Evolutionary conservation across 495 filamentous ascomycete genomes (phyloP).

Genomic region (Neurospora sp.): DNA sequence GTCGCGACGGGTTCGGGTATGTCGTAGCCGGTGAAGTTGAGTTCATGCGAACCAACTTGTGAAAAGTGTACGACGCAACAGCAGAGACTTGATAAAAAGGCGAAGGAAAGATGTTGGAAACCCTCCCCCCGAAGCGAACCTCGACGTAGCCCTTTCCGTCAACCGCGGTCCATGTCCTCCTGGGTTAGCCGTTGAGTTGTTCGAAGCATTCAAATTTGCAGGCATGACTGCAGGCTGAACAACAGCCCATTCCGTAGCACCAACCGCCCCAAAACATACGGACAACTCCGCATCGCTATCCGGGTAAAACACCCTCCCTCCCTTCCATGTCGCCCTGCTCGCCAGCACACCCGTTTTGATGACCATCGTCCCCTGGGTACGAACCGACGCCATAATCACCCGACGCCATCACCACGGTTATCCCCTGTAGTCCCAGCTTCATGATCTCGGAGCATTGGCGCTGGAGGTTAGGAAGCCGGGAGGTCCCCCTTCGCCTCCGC

Average conservation of each 20-base stretch:
- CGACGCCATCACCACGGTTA: slow-evolving; percentile 50
- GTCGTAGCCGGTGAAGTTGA: slow-evolving; percentile 11
- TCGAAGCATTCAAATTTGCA: not conserved
- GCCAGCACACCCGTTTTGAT: slow-evolving; percentile 11
- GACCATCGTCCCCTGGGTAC: slow-evolving; percentile 24
- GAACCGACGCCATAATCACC: slow-evolving; percentile 51
- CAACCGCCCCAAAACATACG: slow-evolving; percentile 27
- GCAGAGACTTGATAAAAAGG: slow-evolving; percentile 48
- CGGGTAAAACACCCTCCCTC: slow-evolving; percentile 15
- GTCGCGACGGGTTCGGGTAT: slow-evolving; percentile 11
- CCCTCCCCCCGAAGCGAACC: slow-evolving; percentile 50
- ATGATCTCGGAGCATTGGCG: slow-evolving; percentile 39
- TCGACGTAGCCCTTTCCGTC: slow-evolving; percentile 33
- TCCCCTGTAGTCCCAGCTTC: slow-evolving; percentile 56
- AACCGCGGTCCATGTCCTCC: slow-evolving; percentile 12
- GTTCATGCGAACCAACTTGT: slow-evolving; percentile 21
- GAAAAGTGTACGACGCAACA: slow-evolving; percentile 43
- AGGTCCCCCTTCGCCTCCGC: slow-evolving; percentile 25
- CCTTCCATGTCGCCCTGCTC: not conserved
- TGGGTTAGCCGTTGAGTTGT: slow-evolving; percentile 2
- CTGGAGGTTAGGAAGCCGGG: slow-evolving; percentile 26
- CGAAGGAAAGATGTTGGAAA: slow-evolving; percentile 57
- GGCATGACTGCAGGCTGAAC: not conserved
- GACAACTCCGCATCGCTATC: slow-evolving; percentile 22
- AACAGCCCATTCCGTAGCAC: slow-evolving; percentile 11